Evolutionary conservation across 1,284 basidiomycete genomes (phyloP), one percentile per base, ranked within the genome.

Genomic region (Cryptococcus sp.): DNA sequence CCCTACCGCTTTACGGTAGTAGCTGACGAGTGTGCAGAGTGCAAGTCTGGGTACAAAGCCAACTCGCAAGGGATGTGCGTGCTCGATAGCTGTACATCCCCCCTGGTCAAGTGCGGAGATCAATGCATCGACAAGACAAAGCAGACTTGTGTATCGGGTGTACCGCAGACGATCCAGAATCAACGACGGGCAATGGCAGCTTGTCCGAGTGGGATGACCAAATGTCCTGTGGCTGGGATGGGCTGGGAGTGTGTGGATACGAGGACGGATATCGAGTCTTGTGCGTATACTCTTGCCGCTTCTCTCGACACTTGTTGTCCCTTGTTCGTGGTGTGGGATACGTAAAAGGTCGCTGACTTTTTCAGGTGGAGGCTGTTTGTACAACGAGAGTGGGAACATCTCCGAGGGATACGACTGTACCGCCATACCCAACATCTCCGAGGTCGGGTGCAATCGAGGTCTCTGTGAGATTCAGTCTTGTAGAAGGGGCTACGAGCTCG

Each of bases 201-300:
- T 7, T 56, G 56, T 47, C 49, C 56, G n/a, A 32, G 45, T 19
- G 56, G 56, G 7, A 42, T 52, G 38, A 48, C 38, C 26, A 51
- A 49, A 22, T 60, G 58, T 35, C 40, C 53, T 12, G 50, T 52
- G 16, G 42, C 43, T 12, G 25, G 32, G n/a, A 34, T 39, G 24
- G 34, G 44, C 11, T 56, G 48, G 51, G 60, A 62, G 47, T 62
- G 60, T 39, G 37, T 62, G 14, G 54, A 60, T 45, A 54, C 47
- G 38, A 43, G 42, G 33, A 37, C 43, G 9, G 54, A 60, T 39
- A 53, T 61, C 34, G 58, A 60, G 45, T 60, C 58, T 25, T 62
- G 59, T 61, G 35, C 53, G 56, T 61, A 31, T n/a, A n/a, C n/a
- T 31, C 14, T 31, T 31, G 14, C 28, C 28, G 14, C 7, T 7